Conservation (phyloP, 805 yeast species). For the Pichia phayaonensis region DNA sequence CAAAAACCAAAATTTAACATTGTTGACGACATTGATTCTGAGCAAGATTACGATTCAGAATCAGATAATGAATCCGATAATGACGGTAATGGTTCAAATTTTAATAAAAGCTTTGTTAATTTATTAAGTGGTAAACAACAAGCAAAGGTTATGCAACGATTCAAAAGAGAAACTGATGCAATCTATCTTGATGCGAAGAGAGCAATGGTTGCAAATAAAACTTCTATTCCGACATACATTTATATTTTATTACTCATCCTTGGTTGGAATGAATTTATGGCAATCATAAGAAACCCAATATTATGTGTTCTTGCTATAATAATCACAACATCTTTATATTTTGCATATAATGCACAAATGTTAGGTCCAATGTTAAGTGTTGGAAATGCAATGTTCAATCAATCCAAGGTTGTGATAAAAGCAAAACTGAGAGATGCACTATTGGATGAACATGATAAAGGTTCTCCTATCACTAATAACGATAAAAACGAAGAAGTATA, state of each 20-base stretch:
- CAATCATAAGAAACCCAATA: constrained; percentile 80
- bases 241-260: constrained; percentile 63
- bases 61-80: constrained; percentile 22
- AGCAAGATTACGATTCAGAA: constrained; percentile 26
- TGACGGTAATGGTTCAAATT: constrained; percentile 33
- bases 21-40: constrained; percentile 31
- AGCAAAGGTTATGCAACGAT: constrained; percentile 45
- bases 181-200: constrained; percentile 83
- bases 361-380: constrained; percentile 69
- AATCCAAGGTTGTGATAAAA: constrained; percentile 50
- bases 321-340: constrained; percentile 51
- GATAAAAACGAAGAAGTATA: not conserved
- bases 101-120: constrained; percentile 42
- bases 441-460: constrained; percentile 35
- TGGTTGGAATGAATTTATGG: constrained; percentile 96
- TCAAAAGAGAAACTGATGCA: constrained; percentile 71
- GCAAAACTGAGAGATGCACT: constrained; percentile 52
- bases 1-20: constrained; percentile 26
- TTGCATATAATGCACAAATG: constrained; percentile 62
- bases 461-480: not conserved
- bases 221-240: constrained; percentile 79
- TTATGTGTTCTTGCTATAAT: constrained; percentile 57
- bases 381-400: constrained; percentile 47
- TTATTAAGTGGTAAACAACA: constrained; percentile 53
- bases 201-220: constrained; percentile 66